Conservation (phyloP, 1,284 basidiomycete species). For the Pseudozyma sp. region DNA sequence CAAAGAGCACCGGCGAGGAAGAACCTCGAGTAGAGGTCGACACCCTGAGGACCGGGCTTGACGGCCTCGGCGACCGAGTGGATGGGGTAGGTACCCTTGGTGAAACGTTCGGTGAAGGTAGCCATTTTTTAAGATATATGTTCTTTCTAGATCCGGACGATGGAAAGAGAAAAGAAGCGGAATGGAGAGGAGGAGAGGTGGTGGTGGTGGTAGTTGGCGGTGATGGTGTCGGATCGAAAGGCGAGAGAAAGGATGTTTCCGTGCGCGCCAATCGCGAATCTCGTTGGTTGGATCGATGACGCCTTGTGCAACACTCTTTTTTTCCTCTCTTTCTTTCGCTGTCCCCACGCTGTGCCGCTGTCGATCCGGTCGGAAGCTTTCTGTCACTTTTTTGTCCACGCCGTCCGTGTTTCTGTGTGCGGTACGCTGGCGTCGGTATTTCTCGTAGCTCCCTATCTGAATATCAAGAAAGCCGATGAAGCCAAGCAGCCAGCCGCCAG, state of each 20-base stretch:
- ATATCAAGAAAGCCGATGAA: too few species aligned
- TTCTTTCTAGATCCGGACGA: neutral
- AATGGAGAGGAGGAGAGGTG: conserved; percentile 5
- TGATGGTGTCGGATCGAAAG: neutral
- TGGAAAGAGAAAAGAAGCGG: neutral
- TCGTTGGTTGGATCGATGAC: conserved; percentile 1
- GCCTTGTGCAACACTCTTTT: conserved; percentile 8
- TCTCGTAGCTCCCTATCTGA: too few species aligned
- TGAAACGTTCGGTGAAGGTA: conserved; percentile 53
- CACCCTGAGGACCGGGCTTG: conserved; percentile 58
- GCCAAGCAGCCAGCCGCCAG: neutral
- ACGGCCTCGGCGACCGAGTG: conserved; percentile 56
- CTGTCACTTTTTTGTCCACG: too few species aligned
- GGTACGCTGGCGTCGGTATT: too few species aligned
- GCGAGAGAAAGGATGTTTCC: conserved; percentile 15
- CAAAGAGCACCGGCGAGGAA: conserved; percentile 87
- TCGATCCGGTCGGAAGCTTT: conserved; percentile 7
- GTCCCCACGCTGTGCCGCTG: conserved; percentile 1
- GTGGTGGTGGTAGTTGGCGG: conserved; percentile 11
- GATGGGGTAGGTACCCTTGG: conserved; percentile 61
- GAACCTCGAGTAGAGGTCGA: conserved; percentile 71
- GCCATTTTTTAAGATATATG: conserved; percentile 29
- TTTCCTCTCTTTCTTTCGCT: neutral
- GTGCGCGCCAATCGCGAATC: neutral
- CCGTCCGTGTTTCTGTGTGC: too few species aligned